Evolutionary conservation across 495 filamentous ascomycete genomes (phyloP).

Genomic region (Tuber melanosporum): DNA sequence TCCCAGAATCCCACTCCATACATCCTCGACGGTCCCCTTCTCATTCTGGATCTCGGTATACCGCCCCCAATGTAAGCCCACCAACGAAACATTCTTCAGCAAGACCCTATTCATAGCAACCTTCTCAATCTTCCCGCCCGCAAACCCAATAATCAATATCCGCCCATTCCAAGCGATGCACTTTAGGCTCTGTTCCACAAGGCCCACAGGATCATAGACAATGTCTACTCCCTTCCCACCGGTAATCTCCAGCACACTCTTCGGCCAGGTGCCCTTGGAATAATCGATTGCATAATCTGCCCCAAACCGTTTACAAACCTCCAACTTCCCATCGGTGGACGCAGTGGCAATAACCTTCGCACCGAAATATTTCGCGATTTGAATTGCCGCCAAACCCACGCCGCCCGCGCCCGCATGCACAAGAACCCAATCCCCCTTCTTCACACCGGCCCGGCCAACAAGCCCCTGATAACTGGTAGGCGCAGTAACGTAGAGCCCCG

Average conservation of each 20-base stretch:
- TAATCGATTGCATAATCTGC: slow-evolving; percentile 83
- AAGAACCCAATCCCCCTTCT: slow-evolving; percentile 76
- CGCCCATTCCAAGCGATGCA: slow-evolving; percentile 88
- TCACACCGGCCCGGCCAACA: slow-evolving; percentile 67
- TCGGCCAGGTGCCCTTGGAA: slow-evolving; percentile 62
- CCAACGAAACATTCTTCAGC: slow-evolving; percentile 86
- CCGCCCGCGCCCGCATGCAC: slow-evolving; percentile 91
- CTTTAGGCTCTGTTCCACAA: slow-evolving; percentile 77
- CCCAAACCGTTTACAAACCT: slow-evolving; percentile 69
- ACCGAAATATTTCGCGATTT: slow-evolving; percentile 84
- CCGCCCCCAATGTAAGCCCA: slow-evolving; percentile 86
- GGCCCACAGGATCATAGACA: slow-evolving; percentile 81
- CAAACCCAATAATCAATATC: slow-evolving; percentile 82
- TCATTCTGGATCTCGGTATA: slow-evolving; percentile 68
- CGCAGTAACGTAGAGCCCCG: slow-evolving; percentile 83
- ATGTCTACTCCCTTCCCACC: slow-evolving; percentile 73
- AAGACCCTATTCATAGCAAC: slow-evolving; percentile 78
- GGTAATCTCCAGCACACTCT: slow-evolving; percentile 67
- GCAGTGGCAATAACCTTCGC: slow-evolving; percentile 88
- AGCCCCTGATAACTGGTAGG: slow-evolving; percentile 85
- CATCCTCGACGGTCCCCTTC: slow-evolving; percentile 58
- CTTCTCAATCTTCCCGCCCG: slow-evolving; percentile 82
- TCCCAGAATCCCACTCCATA: slow-evolving; percentile 76
- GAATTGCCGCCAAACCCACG: slow-evolving; percentile 84
- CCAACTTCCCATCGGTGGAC: slow-evolving; percentile 66